A percentile compares a stretch with the other conserved stretches of the same genome.
Conservation (phyloP, 2,329 filamentous ascomycete genomes). For the Fusarium mexicanum region DNA sequence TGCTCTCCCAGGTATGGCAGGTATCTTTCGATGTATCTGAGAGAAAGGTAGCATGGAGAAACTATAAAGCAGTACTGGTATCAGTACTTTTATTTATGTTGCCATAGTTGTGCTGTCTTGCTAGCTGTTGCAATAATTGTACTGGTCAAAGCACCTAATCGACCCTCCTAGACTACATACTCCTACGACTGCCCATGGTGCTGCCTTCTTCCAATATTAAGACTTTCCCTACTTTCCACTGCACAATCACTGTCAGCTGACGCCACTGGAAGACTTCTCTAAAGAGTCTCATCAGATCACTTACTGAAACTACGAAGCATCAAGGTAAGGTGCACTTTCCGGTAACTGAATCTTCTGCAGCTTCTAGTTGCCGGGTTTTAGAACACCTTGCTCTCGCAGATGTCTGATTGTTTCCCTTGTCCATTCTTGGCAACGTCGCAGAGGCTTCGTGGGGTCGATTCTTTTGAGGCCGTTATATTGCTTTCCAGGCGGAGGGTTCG, state of each 20-base stretch:
- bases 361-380: rapidly evolving
- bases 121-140: rapidly evolving
- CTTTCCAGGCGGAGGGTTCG: background rate
- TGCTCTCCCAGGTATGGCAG: rapidly evolving
- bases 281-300: rapidly evolving
- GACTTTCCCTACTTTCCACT: background rate
- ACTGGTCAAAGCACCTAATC: rapidly evolving
- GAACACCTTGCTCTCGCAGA: background rate
- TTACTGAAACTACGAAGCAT: background rate
- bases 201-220: background rate
- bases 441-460: background rate
- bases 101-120: rapidly evolving
- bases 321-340: rapidly evolving
- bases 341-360: background rate
- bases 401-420: background rate
- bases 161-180: no score
- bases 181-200: background rate
- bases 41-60: background rate
- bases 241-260: no score
- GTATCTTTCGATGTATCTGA: rapidly evolving
- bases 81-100: rapidly evolving
- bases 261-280: background rate
- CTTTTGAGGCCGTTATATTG: background rate
- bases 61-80: background rate
- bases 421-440: background rate